A percentile compares a stretch with the other conserved stretches of the same genome.
Conservation (phyloP, 805 yeast species). For the Kregervanrija delftensis region DNA sequence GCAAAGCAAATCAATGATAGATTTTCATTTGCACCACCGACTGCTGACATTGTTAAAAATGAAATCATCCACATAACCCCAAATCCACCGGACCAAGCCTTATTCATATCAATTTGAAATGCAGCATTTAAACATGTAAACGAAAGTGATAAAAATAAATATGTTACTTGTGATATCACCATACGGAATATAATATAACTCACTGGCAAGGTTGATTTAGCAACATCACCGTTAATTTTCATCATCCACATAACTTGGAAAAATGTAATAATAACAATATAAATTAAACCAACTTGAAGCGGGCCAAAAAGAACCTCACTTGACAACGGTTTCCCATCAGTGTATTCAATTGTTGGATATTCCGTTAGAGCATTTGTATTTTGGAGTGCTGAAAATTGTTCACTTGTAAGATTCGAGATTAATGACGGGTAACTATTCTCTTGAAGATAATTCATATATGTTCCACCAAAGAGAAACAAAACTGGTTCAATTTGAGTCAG, state of each 20-base stretch:
- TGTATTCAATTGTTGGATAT: slow-evolving; percentile 14
- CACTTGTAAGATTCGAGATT: slow-evolving; percentile 21
- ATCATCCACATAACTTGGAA: slow-evolving; percentile 60
- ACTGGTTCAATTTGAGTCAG: slow-evolving; percentile 37
- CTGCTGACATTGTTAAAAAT: slow-evolving; percentile 64
- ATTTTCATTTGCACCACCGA: slow-evolving; percentile 71
- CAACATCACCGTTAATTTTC: slow-evolving; percentile 44
- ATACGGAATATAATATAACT: slow-evolving; percentile 50
- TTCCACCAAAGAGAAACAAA: slow-evolving; percentile 29
- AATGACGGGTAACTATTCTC: slow-evolving; percentile 19
- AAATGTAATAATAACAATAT: slow-evolving; percentile 63
- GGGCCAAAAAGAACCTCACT: slow-evolving; percentile 56
- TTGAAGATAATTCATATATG: slow-evolving; percentile 19
- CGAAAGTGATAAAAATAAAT: slow-evolving; percentile 50
- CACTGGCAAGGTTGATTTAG: slow-evolving; percentile 33
- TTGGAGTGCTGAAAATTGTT: slow-evolving; percentile 18
- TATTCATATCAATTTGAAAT: slow-evolving; percentile 54
- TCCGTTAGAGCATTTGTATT: slow-evolving; percentile 14
- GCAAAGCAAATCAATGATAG: slow-evolving; percentile 45
- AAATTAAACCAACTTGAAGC: slow-evolving; percentile 68
- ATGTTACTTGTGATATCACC: slow-evolving; percentile 42
- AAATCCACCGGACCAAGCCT: slow-evolving; percentile 58
- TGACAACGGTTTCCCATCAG: slow-evolving; percentile 34
- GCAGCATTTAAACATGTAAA: slow-evolving; percentile 58
- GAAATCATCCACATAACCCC: slow-evolving; percentile 67